Evolutionary conservation across 1,139 yeast species (phyloP).

Genomic region (Hyphopichia pseudoburtonii): DNA sequence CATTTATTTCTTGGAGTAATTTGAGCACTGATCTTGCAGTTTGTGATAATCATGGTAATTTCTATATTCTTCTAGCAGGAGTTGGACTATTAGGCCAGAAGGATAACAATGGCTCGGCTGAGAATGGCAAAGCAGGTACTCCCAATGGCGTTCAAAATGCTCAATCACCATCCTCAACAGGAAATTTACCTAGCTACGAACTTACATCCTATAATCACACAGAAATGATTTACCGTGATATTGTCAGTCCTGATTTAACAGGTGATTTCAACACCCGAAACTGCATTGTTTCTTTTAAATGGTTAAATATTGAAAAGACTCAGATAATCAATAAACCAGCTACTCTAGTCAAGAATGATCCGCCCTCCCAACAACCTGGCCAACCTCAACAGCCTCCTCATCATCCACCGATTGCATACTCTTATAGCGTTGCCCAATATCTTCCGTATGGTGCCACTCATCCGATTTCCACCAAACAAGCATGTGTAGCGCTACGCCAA

Average conservation of each 20-base stretch:
- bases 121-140: slow-evolving; percentile 6
- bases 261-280: slow-evolving; percentile 12
- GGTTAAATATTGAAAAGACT: slow-evolving; percentile 71
- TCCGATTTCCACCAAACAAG: slow-evolving; percentile 69
- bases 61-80: slow-evolving; percentile 48
- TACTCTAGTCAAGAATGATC: slow-evolving; percentile 20
- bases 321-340: slow-evolving; percentile 58
- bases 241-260: slow-evolving; percentile 20
- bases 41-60: slow-evolving; percentile 50
- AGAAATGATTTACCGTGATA: slow-evolving; percentile 46
- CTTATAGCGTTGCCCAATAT: slow-evolving; percentile 58
- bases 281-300: slow-evolving; percentile 53
- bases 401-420: slow-evolving; percentile 27
- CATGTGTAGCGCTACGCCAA: slow-evolving; percentile 64
- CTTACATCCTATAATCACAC: slow-evolving; percentile 47
- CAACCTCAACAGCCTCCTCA: slow-evolving; percentile 3
- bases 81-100: slow-evolving; percentile 33
- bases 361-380: neutral
- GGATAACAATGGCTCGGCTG: neutral
- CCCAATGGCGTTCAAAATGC: slow-evolving; percentile 7
- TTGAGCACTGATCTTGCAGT: slow-evolving; percentile 56
- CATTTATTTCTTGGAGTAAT: slow-evolving; percentile 47
- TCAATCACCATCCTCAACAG: slow-evolving; percentile 6
- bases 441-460: slow-evolving; percentile 65
- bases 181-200: slow-evolving; percentile 36